A percentile compares a stretch with the other conserved stretches of the same genome.
Conservation (phyloP, 2,329 filamentous ascomycete species). For the Penicillium sp. region DNA sequence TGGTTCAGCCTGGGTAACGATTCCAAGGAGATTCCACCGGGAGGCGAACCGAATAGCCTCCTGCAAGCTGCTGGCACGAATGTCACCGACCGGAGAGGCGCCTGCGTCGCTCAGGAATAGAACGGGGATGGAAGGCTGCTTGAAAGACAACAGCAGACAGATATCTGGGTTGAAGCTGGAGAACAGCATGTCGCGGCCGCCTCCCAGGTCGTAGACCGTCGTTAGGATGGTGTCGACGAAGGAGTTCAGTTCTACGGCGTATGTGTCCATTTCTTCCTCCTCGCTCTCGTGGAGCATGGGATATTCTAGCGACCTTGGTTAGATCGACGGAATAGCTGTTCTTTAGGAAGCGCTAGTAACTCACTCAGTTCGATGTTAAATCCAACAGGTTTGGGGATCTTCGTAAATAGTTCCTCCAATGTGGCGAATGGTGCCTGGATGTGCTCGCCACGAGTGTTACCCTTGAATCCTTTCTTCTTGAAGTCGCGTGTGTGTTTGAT, state of each 20-base stretch:
- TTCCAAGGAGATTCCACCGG: conserved; percentile 89
- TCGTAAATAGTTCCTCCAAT: conserved; percentile 85
- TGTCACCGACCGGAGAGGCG: conserved; percentile 76
- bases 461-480: conserved; percentile 93
- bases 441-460: conserved; percentile 87
- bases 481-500: conserved; percentile 98
- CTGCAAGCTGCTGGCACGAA: conserved; percentile 85
- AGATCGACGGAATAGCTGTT: conserved; percentile 31
- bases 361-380: conserved; percentile 96
- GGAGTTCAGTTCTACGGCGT: conserved; percentile 91
- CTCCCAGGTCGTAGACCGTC: conserved; percentile 84
- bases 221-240: conserved; percentile 91
- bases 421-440: conserved; percentile 97
- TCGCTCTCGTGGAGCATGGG: conserved; percentile 96
- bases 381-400: conserved; percentile 76
- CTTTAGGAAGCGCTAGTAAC: conserved; percentile 28
- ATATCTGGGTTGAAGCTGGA: conserved; percentile 97
- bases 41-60: conserved; percentile 94
- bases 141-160: conserved; percentile 89
- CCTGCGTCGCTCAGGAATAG: conserved; percentile 92
- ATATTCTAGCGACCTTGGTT: conserved; percentile 60
- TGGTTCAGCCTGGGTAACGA: conserved; percentile 85
- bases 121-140: conserved; percentile 94
- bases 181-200: conserved; percentile 89
- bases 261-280: conserved; percentile 94